These are phyloP conservation scores for Actinomortierella wolfii DNA, from an alignment of 371 early-diverging fungal species.

Conservation along the genomic window DNA sequence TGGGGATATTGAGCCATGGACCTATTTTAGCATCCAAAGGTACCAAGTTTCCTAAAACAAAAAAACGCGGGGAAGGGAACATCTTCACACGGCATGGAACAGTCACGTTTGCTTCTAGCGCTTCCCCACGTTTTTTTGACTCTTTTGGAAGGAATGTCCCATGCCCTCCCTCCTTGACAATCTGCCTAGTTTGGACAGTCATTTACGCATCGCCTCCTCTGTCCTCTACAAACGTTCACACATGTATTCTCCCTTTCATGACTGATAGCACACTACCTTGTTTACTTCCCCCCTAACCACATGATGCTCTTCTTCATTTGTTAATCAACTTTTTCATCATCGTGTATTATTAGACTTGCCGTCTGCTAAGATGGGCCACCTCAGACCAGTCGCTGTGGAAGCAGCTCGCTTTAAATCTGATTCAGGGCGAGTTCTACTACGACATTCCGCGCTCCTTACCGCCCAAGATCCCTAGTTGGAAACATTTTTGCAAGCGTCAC, in stretches of 20 bases:
- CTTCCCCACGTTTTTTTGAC: too few species aligned
- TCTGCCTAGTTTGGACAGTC: too few species aligned
- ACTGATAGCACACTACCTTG: not conserved
- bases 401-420: conserved; percentile 31
- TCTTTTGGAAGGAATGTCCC: too few species aligned
- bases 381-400: conserved; percentile 45
- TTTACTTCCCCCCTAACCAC: not conserved
- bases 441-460: conserved; percentile 36
- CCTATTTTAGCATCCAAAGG: too few species aligned
- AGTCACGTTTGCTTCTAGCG: too few species aligned
- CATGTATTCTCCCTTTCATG: not conserved
- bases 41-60: too few species aligned
- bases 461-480: conserved; percentile 39
- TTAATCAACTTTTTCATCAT: too few species aligned
- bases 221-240: not conserved
- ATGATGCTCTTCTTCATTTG: not conserved
- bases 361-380: conserved; percentile 35
- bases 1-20: too few species aligned
- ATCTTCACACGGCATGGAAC: too few species aligned
- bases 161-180: too few species aligned
- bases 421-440: conserved; percentile 47
- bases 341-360: conserved; percentile 40
- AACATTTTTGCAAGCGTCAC: conserved; percentile 44
- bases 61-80: too few species aligned
- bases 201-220: too few species aligned